phyloP scores from a whole-genome alignment of 1,284 basidiomycete species.

The Psilocybe mexicana region DNA sequence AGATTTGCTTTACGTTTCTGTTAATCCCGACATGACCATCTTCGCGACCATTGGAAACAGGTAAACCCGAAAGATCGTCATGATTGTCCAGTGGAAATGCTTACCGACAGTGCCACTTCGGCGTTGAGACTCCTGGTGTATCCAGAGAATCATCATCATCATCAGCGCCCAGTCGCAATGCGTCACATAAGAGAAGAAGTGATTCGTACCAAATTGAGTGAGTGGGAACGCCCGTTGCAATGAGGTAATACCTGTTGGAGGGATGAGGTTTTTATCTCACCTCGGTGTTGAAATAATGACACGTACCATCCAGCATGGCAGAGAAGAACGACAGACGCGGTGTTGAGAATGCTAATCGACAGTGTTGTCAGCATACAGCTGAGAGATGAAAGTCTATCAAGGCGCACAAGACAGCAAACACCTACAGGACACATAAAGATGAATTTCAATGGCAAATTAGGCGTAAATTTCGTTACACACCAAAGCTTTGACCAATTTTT shows the following conservation, averaged over 20 bases:
- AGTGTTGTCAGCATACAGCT: no score
- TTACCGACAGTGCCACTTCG: constrained; percentile 31
- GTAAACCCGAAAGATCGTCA: background rate
- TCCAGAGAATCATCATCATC: background rate
- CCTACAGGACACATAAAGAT: constrained; percentile 16
- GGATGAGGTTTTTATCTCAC: background rate
- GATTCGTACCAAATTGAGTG: constrained; percentile 27
- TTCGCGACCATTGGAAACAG: constrained; percentile 6
- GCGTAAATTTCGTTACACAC: constrained; percentile 18
- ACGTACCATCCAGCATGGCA: constrained; percentile 30
- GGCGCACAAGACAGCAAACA: constrained; percentile 26
- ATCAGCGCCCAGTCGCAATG: background rate
- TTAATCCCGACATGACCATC: constrained; percentile 34
- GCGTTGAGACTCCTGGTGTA: constrained; percentile 32
- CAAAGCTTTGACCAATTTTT: constrained; percentile 26
- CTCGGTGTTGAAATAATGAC: background rate
- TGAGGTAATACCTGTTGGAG: constrained; percentile 26
- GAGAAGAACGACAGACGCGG: constrained; percentile 30
- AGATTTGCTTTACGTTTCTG: constrained; percentile 26
- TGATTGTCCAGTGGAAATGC: background rate
- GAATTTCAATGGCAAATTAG: background rate
- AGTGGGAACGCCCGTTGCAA: constrained; percentile 24
- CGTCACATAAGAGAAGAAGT: background rate
- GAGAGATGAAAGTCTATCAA: no score
- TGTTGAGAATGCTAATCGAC: constrained; percentile 28